Conservation (phyloP, 2,329 filamentous ascomycete species). For the Canariomyces notabilis region DNA sequence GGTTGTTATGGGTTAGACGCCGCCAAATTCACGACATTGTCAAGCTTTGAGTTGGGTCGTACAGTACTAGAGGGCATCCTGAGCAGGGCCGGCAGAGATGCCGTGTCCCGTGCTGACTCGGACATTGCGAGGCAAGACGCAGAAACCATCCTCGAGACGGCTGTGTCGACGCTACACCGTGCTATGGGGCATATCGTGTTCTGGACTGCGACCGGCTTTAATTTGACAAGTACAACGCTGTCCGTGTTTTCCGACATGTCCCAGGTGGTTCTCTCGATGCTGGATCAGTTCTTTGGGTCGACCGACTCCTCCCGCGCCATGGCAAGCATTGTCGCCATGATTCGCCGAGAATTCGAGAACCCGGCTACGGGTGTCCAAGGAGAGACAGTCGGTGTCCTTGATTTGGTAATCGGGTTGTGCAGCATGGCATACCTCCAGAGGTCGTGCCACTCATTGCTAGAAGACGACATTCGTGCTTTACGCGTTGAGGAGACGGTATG, state of each 20-base stretch:
- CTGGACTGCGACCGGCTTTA: conserved; percentile 57
- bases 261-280: conserved; percentile 51
- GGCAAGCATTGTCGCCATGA: conserved; percentile 59
- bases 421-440: conserved; percentile 59
- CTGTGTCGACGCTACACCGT: conserved; percentile 51
- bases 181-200: conserved; percentile 56
- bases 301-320: conserved; percentile 66
- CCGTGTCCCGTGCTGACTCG: conserved; percentile 39
- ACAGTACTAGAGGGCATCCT: conserved; percentile 51
- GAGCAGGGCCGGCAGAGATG: conserved; percentile 47
- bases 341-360: conserved; percentile 60
- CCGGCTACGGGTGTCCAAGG: conserved; percentile 54
- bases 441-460: conserved; percentile 47
- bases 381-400: conserved; percentile 55
- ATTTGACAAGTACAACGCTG: conserved; percentile 51
- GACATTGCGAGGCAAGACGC: conserved; percentile 47
- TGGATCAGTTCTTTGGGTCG: conserved; percentile 62
- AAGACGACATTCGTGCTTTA: conserved; percentile 44
- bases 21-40: conserved; percentile 51
- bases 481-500: conserved; percentile 55
- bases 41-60: conserved; percentile 52
- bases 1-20: conserved; percentile 49
- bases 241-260: conserved; percentile 52
- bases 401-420: conserved; percentile 56
- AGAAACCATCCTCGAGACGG: conserved; percentile 52